Conservation (phyloP, 228 moss, liverwort and hornwort species). For the Sphagnum magellanicum region DNA sequence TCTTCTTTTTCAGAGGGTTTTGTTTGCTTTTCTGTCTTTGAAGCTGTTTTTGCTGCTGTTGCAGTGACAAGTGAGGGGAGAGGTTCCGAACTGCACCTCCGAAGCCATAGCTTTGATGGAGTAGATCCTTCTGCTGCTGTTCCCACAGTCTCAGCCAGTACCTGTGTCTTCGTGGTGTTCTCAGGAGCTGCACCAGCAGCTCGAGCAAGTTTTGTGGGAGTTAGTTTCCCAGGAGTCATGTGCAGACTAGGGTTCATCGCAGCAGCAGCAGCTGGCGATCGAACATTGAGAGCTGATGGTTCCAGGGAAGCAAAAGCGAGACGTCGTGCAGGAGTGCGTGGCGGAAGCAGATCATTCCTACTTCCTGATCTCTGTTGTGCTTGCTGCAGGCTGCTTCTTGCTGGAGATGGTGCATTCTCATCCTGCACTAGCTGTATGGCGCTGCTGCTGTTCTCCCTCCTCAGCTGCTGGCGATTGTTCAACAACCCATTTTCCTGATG, state of each 20-base stretch:
- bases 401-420: constrained; percentile 40
- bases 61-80: constrained; percentile 25
- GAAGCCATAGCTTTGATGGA: constrained; percentile 54
- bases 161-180: constrained; percentile 24
- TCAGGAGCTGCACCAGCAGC: constrained; percentile 49
- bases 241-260: constrained; percentile 11
- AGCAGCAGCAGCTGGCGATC: constrained; percentile 35
- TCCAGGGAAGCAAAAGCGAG: constrained; percentile 53
- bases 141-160: constrained; percentile 1
- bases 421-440: constrained; percentile 12
- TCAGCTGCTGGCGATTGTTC: constrained; percentile 10
- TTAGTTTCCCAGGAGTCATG: constrained; percentile 25
- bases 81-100: constrained; percentile 48
- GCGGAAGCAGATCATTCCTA: constrained; percentile 40
- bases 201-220: constrained; percentile 20
- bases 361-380: constrained; percentile 7
- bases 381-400: constrained; percentile 30
- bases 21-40: constrained; percentile 6
- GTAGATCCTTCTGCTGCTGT: constrained; percentile 13
- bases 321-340: constrained; percentile 45
- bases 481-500: constrained; percentile 1
- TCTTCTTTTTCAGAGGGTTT: not conserved
- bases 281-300: constrained; percentile 43
- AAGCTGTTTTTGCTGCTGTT: constrained; percentile 4
- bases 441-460: constrained; percentile 14